phyloP scores from a whole-genome alignment of 2,329 filamentous ascomycete genomes.

The Epichloe scottii region DNA sequence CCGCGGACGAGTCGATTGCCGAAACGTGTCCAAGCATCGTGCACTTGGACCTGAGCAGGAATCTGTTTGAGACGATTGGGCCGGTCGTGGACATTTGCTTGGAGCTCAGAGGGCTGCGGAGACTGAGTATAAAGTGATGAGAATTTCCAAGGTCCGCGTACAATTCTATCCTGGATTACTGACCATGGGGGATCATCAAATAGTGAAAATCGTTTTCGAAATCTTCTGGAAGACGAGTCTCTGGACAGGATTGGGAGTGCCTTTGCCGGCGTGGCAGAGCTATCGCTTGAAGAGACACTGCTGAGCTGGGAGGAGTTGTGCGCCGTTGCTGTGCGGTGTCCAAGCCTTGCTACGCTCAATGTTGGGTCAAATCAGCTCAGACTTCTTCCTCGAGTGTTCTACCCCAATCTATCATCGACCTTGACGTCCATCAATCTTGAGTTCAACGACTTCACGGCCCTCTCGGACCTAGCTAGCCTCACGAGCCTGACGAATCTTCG shows the following conservation, averaged over 20 bases:
- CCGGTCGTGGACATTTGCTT: constrained; percentile 60
- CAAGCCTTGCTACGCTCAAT: constrained; percentile 34
- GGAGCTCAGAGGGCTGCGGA: constrained; percentile 52
- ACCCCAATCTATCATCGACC: constrained; percentile 30
- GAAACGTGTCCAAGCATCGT: constrained; percentile 52
- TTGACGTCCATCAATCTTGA: constrained; percentile 57
- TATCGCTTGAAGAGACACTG: constrained; percentile 56
- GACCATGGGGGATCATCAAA: not conserved
- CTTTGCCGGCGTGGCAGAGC: constrained; percentile 41
- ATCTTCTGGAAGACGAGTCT: constrained; percentile 23
- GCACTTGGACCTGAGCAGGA: constrained; percentile 77
- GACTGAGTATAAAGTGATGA: constrained; percentile 51
- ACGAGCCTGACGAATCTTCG: constrained; percentile 37
- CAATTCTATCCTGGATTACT: not conserved
- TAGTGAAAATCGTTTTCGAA: constrained; percentile 62
- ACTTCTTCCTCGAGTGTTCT: constrained; percentile 30
- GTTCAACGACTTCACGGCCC: constrained; percentile 52
- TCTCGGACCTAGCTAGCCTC: constrained; percentile 46
- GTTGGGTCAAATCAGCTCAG: constrained; percentile 47
- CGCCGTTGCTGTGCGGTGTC: constrained; percentile 40
- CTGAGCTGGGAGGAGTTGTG: constrained; percentile 54
- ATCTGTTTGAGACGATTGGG: constrained; percentile 57
- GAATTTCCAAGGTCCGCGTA: no score
- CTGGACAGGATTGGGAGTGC: constrained; percentile 22
- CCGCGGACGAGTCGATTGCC: constrained; percentile 26